These are phyloP conservation scores for Adenanthera pavonina DNA, from an alignment of 306 rosid genomes.

Conservation along the genomic window DNA sequence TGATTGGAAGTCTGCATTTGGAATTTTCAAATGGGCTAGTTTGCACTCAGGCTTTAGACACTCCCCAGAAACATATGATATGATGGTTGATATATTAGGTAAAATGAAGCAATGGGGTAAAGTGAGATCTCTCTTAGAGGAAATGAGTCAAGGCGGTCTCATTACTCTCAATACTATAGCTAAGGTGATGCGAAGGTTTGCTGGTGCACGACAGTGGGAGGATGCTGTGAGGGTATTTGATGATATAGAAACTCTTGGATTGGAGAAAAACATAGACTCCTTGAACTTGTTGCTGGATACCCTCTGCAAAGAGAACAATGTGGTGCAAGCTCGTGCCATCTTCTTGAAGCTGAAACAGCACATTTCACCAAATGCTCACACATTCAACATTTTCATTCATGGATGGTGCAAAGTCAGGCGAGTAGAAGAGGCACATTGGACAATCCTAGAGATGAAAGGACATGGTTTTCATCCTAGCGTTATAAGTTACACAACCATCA, in stretches of 20 bases:
- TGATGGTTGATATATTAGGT: slow-evolving; percentile 76
- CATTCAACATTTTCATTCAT: slow-evolving; percentile 81
- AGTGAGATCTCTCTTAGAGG: slow-evolving; percentile 56
- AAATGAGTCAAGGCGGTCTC: slow-evolving; percentile 52
- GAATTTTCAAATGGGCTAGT: slow-evolving; percentile 78
- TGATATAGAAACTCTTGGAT: slow-evolving; percentile 62
- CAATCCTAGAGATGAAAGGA: slow-evolving; percentile 90
- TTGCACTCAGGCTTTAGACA: slow-evolving; percentile 52
- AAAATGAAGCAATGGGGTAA: slow-evolving; percentile 75
- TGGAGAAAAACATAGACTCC: slow-evolving; percentile 75
- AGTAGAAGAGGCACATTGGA: slow-evolving; percentile 92
- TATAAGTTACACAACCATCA: slow-evolving; percentile 77
- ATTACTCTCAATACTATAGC: slow-evolving; percentile 62
- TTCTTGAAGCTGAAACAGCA: slow-evolving; percentile 70
- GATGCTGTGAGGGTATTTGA: slow-evolving; percentile 78
- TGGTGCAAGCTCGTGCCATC: slow-evolving; percentile 68
- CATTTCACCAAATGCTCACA: slow-evolving; percentile 71
- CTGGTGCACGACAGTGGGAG: slow-evolving; percentile 82
- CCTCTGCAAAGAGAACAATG: slow-evolving; percentile 78
- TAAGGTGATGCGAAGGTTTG: slow-evolving; percentile 79
- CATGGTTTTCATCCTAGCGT: slow-evolving; percentile 74
- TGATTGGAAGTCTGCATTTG: slow-evolving; percentile 91
- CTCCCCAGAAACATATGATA: slow-evolving; percentile 60
- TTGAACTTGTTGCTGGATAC: slow-evolving; percentile 91
- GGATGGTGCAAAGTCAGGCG: slow-evolving; percentile 87